Conservation (phyloP, 2,329 filamentous ascomycete species). For the Volutella citrinella region DNA sequence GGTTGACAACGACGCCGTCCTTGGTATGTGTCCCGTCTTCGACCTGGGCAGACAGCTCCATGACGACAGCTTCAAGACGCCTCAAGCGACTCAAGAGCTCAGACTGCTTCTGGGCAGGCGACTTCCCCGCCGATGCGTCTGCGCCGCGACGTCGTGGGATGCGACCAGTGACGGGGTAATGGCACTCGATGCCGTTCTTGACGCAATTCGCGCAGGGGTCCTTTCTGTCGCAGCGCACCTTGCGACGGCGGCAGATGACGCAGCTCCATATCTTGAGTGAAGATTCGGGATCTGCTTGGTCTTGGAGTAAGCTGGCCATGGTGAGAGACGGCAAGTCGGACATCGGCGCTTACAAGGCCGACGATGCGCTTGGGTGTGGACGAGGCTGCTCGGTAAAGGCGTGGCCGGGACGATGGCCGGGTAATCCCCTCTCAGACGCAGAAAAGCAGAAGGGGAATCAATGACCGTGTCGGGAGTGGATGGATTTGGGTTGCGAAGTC, state of each 20-base stretch:
- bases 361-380: neutral
- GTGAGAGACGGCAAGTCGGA: too few relatives aligned
- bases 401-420: too few relatives aligned
- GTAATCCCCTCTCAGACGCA: too few relatives aligned
- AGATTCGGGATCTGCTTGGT: slow-evolving; percentile 6
- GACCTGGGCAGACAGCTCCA: slow-evolving; percentile 27
- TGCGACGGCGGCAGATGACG: slow-evolving; percentile 29
- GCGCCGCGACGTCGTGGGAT: slow-evolving; percentile 24
- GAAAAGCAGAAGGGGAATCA: neutral
- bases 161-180: slow-evolving; percentile 30
- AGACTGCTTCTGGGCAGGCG: slow-evolving; percentile 26
- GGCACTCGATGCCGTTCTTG: slow-evolving; percentile 25
- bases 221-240: slow-evolving; percentile 28
- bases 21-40: slow-evolving; percentile 22
- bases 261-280: slow-evolving; percentile 31
- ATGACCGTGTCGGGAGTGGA: neutral
- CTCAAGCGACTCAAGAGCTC: slow-evolving; percentile 27
- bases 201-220: slow-evolving; percentile 28
- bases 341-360: slow-evolving; percentile 16
- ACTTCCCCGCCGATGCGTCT: slow-evolving; percentile 12
- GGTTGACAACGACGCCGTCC: too few relatives aligned
- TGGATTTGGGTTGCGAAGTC: too few relatives aligned
- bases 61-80: slow-evolving; percentile 29
- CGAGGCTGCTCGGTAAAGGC: too few relatives aligned
- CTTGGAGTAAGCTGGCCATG: too few relatives aligned